Evolutionary conservation across 73 alveolate species (phyloP).

Genomic region (Uronychia setigera): DNA sequence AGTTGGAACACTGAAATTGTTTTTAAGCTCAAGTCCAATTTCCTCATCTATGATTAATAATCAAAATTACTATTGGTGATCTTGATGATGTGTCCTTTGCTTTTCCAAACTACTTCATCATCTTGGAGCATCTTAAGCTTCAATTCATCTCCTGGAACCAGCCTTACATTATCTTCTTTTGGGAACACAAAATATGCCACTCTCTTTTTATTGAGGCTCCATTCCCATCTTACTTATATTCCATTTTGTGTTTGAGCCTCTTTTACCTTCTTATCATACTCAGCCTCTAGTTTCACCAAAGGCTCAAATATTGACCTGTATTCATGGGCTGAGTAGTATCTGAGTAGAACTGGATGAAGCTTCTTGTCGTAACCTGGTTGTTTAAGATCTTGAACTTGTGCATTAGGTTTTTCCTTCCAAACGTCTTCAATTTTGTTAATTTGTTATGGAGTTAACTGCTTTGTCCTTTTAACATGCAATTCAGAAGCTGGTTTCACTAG

Average conservation of each 20-base stretch:
- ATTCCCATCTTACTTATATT: conserved; percentile 83
- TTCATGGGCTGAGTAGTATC: conserved; percentile 87
- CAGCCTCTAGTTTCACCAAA: conserved; percentile 93
- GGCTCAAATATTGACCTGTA: conserved; percentile 90
- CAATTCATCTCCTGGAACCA: conserved; percentile 85
- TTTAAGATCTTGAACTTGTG: conserved; percentile 68
- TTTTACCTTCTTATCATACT: conserved; percentile 92
- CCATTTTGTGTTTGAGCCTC: conserved; percentile 90
- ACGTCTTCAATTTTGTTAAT: conserved; percentile 56
- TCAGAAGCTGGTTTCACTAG: conserved; percentile 90
- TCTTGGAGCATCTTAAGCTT: conserved; percentile 68
- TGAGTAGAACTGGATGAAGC: conserved; percentile 82
- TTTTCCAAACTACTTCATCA: conserved; percentile 68
- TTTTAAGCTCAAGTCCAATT: conserved; percentile 86
- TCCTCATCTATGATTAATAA: conserved; percentile 77
- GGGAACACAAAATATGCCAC: conserved; percentile 92
- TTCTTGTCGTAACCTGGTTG: conserved; percentile 61
- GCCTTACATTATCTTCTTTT: conserved; percentile 88
- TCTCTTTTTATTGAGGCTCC: conserved; percentile 84
- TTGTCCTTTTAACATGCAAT: conserved; percentile 75
- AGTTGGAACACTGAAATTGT: conserved; percentile 74
- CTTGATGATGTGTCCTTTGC: conserved; percentile 93
- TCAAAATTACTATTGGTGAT: conserved; percentile 59
- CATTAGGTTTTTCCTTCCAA: conserved; percentile 86
- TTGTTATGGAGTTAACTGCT: conserved; percentile 70